phyloP scores from a whole-genome alignment of 2,329 filamentous ascomycete genomes.

The Ustilaginoidea virens region DNA sequence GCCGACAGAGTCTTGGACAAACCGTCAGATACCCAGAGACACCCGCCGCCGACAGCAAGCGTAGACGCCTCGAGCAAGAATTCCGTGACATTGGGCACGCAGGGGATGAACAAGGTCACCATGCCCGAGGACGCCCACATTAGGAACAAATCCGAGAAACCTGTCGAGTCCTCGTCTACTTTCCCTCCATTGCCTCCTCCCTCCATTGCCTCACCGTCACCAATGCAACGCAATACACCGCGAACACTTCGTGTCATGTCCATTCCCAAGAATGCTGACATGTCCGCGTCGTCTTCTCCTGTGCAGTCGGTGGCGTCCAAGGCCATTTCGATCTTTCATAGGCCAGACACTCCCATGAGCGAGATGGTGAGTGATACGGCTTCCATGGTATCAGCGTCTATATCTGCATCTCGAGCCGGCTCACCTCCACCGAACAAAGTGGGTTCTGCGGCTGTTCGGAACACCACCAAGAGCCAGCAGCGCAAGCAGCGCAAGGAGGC shows the following conservation, averaged over 20 bases:
- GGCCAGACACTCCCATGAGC: slow-evolving; percentile 58
- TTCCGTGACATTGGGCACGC: too few relatives aligned
- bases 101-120: too few relatives aligned
- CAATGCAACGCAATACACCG: slow-evolving; percentile 33
- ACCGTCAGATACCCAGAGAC: slow-evolving; percentile 8
- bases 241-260: slow-evolving; percentile 48
- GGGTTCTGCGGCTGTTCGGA: slow-evolving; percentile 51
- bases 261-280: slow-evolving; percentile 44
- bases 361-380: slow-evolving; percentile 65
- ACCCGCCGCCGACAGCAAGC: too few relatives aligned
- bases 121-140: slow-evolving; percentile 3
- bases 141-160: slow-evolving; percentile 1
- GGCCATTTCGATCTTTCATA: slow-evolving; percentile 21
- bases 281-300: slow-evolving; percentile 24
- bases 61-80: too few relatives aligned
- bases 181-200: slow-evolving; percentile 36
- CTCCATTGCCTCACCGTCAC: slow-evolving; percentile 29
- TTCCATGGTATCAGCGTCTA: slow-evolving; percentile 55
- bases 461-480: slow-evolving; percentile 63
- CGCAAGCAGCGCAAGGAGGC: slow-evolving; percentile 61
- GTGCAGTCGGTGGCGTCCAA: slow-evolving; percentile 14
- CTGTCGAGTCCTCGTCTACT: slow-evolving; percentile 17
- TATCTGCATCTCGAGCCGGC: slow-evolving; percentile 51
- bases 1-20: slow-evolving; percentile 15
- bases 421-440: slow-evolving; percentile 52